Evolutionary conservation across 805 yeast genomes (phyloP).

Genomic region (Tanozyma kutaoensis): DNA sequence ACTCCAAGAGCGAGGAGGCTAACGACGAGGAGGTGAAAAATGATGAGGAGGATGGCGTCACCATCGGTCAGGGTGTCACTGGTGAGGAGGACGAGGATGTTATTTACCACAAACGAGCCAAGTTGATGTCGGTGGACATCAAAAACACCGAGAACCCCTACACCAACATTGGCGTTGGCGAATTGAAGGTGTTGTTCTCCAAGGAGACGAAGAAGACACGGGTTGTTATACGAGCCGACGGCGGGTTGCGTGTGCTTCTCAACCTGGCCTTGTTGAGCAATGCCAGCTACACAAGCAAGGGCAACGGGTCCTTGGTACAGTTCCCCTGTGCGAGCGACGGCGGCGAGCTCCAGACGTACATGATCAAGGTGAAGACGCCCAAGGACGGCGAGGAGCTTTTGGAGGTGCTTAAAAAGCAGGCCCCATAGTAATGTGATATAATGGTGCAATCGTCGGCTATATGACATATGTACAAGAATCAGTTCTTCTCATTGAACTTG

Average conservation of each 20-base stretch:
- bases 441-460: background rate
- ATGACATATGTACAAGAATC: background rate
- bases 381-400: constrained; percentile 48
- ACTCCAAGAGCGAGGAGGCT: no score
- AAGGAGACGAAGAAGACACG: constrained; percentile 51
- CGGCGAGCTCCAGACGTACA: constrained; percentile 45
- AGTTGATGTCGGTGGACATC: constrained; percentile 48
- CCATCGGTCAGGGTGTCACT: no score
- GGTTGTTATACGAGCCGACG: constrained; percentile 76
- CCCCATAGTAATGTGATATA: background rate
- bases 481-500: background rate
- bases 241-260: constrained; percentile 65
- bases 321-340: constrained; percentile 45
- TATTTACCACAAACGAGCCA: constrained; percentile 54
- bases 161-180: constrained; percentile 67
- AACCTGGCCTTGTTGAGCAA: constrained; percentile 50
- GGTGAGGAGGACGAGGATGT: constrained; percentile 80
- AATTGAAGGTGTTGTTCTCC: constrained; percentile 56
- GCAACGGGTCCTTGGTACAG: constrained; percentile 55
- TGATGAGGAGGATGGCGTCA: no score
- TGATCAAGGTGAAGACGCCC: constrained; percentile 67
- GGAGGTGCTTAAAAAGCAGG: constrained; percentile 7
- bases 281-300: constrained; percentile 45
- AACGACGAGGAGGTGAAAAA: no score
- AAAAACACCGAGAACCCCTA: constrained; percentile 38